Percentiles rank a stretch among this genome's conserved stretches.
These are phyloP conservation scores for Colletotrichum sp. DNA, from an alignment of 2,329 filamentous ascomycete genomes.

Conservation along the genomic window DNA sequence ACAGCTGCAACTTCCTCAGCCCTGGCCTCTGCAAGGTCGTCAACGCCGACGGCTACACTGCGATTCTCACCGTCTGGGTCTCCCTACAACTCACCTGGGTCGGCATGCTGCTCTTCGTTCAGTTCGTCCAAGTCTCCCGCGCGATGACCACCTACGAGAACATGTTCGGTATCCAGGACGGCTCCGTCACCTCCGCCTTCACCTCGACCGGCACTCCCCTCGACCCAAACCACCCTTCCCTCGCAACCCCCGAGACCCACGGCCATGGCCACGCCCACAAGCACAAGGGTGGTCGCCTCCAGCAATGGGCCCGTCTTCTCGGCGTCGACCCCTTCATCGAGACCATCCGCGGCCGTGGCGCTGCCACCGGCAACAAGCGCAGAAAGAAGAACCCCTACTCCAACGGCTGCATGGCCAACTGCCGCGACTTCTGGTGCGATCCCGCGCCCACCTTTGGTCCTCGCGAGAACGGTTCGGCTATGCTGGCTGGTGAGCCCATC, in stretches of 20 bases:
- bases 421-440: constrained; percentile 96
- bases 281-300: constrained; percentile 70
- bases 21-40: constrained; percentile 76
- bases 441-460: constrained; percentile 80
- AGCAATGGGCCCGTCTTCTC: constrained; percentile 82
- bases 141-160: constrained; percentile 97
- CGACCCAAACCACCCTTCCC: constrained; percentile 68
- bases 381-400: constrained; percentile 83
- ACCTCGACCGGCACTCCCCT: constrained; percentile 80
- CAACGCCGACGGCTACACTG: constrained; percentile 83
- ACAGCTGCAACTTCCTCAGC: constrained; percentile 77
- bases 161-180: constrained; percentile 80
- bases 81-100: constrained; percentile 92
- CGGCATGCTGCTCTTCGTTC: constrained; percentile 94
- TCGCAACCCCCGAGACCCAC: constrained; percentile 54
- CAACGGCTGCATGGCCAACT: constrained; percentile 84
- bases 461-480: constrained; percentile 74
- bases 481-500: constrained; percentile 79
- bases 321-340: constrained; percentile 94
- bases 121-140: constrained; percentile 88
- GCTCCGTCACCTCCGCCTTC: constrained; percentile 73
- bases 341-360: constrained; percentile 84
- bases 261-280: constrained; percentile 49
- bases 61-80: constrained; percentile 81
- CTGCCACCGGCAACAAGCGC: constrained; percentile 60